Conservation (phyloP, 2,329 filamentous ascomycete genomes). For the Sclerotinia sclerotiorum region DNA sequence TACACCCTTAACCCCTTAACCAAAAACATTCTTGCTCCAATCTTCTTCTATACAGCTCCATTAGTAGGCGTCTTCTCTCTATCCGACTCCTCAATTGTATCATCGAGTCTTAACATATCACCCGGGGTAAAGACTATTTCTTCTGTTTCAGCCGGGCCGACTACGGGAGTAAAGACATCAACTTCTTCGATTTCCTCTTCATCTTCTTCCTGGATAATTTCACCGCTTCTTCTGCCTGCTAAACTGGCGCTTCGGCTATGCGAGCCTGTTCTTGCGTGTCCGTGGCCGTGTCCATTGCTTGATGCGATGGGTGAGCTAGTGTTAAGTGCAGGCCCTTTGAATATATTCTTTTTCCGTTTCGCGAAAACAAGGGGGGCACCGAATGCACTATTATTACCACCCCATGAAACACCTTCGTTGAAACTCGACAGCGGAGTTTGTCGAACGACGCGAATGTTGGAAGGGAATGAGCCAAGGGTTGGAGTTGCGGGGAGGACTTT, state of each 20-base stretch:
- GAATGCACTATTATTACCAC: constrained; percentile 54
- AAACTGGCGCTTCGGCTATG: constrained; percentile 61
- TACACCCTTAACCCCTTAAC: neutral
- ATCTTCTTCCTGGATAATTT: constrained; percentile 54
- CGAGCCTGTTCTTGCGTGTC: constrained; percentile 37
- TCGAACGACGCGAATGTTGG: constrained; percentile 80
- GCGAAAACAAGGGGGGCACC: constrained; percentile 69
- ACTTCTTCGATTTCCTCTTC: constrained; percentile 28
- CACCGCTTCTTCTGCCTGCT: constrained; percentile 66
- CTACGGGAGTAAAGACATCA: constrained; percentile 56
- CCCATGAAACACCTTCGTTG: constrained; percentile 53
- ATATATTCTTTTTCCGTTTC: constrained; percentile 75
- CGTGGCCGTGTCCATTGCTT: constrained; percentile 39
- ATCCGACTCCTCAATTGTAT: constrained; percentile 16
- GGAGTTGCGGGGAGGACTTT: constrained; percentile 95
- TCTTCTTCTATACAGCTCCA: constrained; percentile 1
- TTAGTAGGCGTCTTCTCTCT: constrained; percentile 23
- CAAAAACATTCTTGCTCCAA: constrained; percentile 2
- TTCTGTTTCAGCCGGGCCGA: constrained; percentile 36
- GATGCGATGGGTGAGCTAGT: constrained; percentile 33
- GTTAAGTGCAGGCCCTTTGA: constrained; percentile 74
- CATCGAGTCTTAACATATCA: constrained; percentile 17
- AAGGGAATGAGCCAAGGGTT: constrained; percentile 71
- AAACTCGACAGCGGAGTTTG: constrained; percentile 54
- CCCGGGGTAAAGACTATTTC: constrained; percentile 34